Base-by-base conservation (phyloP, 176 grass and related monocot species). In the Eragrostis curvula region DNA sequence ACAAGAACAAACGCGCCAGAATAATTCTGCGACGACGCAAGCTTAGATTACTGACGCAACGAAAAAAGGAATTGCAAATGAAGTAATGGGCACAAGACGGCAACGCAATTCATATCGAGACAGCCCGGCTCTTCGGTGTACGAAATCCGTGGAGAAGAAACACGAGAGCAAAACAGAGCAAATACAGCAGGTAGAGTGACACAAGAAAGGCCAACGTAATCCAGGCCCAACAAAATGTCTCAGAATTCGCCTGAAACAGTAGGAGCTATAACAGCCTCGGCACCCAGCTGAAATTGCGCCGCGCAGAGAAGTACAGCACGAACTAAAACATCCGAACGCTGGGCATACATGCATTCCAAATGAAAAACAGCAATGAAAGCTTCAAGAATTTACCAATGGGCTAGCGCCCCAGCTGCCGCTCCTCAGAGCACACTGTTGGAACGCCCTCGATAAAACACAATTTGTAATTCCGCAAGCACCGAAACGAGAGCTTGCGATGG, bases 351-450 rank as follows among this genome's bases (percentile, higher is more conserved):
- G 25, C 41, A 15, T 14, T 7, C 14, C 10, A 20, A 57, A 44
- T 5, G 24, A 62, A 62, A 29, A 9, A 48, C 25, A 61, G 53
- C 32, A 67, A 39, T 1, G 40, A 12, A 8, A 47, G 55, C 3
- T 14, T 6, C 73, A 56, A 65, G 56, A 61, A 80, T 43, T 68
- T 84, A 88, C 87, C 68, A 49, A 79, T 80, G 81, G 68, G 68
- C 80, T 15, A 24, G 32, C 13, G 24, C 80, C 65, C 40, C 40
- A 20, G 87, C 60, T 52, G 69, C 42, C 17, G 69, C 21, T 68
- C 49, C 45, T 69, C 67, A 49, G 73, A 49, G 41, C 62, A 58
- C 56, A 2, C 20, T 4, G 12, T 57, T 36, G 32, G 5, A 40
- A 40, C 51, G 42, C 23, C 20, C 84, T 52, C 3, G 8, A 30